Evolutionary conservation across 2,329 filamentous ascomycete species (phyloP).

Genomic region (Phoma sp.): DNA sequence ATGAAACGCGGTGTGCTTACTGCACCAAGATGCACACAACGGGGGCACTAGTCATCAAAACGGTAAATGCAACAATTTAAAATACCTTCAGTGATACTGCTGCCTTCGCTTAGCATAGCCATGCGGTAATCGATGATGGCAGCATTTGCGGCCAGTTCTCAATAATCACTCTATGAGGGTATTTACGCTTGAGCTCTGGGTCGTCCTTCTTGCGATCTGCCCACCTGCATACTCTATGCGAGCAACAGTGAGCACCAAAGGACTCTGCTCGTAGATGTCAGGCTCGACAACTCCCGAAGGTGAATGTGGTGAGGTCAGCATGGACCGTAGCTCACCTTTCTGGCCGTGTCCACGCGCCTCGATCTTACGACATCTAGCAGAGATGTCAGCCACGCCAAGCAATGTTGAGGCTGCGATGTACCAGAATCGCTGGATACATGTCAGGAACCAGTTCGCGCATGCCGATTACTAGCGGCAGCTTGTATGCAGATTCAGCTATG

Average conservation of each 20-base stretch:
- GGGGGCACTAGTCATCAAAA: conserved; percentile 20
- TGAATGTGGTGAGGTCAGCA: conserved; percentile 5
- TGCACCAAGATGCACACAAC: conserved; percentile 16
- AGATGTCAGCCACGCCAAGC: conserved; percentile 14
- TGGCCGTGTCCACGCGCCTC: neutral
- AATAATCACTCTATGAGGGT: neutral
- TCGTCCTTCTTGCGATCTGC: too few relatives aligned
- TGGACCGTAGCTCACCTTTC: neutral
- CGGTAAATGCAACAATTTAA: conserved; percentile 21
- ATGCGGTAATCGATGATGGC: neutral
- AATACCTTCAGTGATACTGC: conserved; percentile 9
- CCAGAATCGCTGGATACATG: conserved; percentile 2
- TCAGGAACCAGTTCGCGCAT: conserved; percentile 7
- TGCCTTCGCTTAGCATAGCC: conserved; percentile 8
- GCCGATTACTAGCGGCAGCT: neutral
- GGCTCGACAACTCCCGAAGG: neutral
- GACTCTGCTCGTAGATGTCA: neutral
- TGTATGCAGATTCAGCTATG: conserved; percentile 8
- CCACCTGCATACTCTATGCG: neutral
- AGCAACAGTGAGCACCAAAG: neutral
- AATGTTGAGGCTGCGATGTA: conserved; percentile 1
- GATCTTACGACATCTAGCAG: conserved; percentile 4
- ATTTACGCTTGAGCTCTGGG: neutral
- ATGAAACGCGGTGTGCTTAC: conserved; percentile 21
- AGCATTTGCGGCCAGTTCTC: neutral